Conservation (phyloP, 1,139 yeast genomes). For the Hyphopichia wangnamkhiaoensis region DNA sequence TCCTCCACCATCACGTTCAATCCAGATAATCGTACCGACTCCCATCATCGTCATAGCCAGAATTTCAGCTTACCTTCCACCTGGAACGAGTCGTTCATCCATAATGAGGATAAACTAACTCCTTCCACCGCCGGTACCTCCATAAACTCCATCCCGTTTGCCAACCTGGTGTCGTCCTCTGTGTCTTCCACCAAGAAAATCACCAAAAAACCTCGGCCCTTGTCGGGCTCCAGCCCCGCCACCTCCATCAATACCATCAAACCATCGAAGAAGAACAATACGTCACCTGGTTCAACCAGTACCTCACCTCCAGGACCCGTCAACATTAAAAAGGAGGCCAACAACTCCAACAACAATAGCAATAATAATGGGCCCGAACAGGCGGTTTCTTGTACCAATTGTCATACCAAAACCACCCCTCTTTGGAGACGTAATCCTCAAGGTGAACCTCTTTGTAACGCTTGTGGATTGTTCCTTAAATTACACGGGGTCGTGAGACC, state of each 20-base stretch:
- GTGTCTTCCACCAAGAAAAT: not conserved
- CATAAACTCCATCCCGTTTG: not conserved
- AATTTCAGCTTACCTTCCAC: conserved; percentile 7
- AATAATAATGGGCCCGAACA: not conserved
- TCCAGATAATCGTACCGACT: conserved; percentile 2
- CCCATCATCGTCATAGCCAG: conserved; percentile 2
- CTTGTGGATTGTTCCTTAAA: conserved; percentile 59
- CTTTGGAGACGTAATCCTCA: conserved; percentile 59
- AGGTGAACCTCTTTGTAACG: conserved; percentile 58
- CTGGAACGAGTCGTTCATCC: conserved; percentile 6
- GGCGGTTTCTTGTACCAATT: conserved; percentile 42
- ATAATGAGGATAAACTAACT: conserved; percentile 4
- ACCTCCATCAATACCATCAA: too few species aligned
- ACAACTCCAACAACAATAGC: not conserved
- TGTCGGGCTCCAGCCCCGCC: not conserved
- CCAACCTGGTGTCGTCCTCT: not conserved
- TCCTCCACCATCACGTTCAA: conserved; percentile 2
- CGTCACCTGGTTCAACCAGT: too few species aligned
- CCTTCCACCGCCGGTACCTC: not conserved
- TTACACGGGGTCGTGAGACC: conserved; percentile 62
- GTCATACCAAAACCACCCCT: conserved; percentile 60
- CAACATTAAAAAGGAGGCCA: too few species aligned
- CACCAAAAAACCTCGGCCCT: not conserved
- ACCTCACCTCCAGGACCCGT: too few species aligned
- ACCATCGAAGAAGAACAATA: too few species aligned